Evolutionary conservation across 768 basidiomycete species (phyloP), one percentile per base, ranked within the genome.

Genomic region (Tricholoma saponaceum): DNA sequence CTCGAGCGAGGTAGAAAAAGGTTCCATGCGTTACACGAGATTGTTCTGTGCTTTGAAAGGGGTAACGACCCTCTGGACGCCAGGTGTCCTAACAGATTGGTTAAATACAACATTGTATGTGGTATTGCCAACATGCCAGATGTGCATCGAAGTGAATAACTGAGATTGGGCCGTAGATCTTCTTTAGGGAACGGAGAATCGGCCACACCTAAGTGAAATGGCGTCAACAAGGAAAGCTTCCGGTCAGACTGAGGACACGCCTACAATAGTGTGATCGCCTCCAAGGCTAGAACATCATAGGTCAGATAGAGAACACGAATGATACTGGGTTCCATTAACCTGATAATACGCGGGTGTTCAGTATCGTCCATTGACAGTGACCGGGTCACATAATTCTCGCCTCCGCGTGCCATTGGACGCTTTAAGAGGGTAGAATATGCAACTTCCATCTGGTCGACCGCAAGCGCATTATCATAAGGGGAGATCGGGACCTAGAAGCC

Each of bases 181-280:
- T 84, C 73, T 89, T 72, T 43, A 95, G 72, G 14, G 92, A 82
- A 46, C 91, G 86, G 13, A 95, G 79, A 62, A 95, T 92, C 7
- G 92, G 91, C 16, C 93, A 80, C 7, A 89, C 83, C 83, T 85
- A 46, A 33, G 35, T 25, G 18, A 80, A 14, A 81, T 28, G 12
- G 10, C 4, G 26, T 50, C 16, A 30, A 28, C 26, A 73, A 18
- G 74, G 61, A 62, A 10, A 1, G 81, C 78, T 32, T 65, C 74
- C 28, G 30, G 2, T 25, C 20, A 14, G 13, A 46, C 44, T 16
- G 9, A n/a, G 25, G n/a, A 16, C 25, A 28, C 6, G 63, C 73
- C 59, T 47, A 87, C 92, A 60, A 94, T 89, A 13, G 92, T 92
- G 69, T 95, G 93, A 65, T 95, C 93, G 5, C 93, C 93, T 23